Conservation (phyloP, 768 basidiomycete genomes). For the Agrocybe pediades region DNA sequence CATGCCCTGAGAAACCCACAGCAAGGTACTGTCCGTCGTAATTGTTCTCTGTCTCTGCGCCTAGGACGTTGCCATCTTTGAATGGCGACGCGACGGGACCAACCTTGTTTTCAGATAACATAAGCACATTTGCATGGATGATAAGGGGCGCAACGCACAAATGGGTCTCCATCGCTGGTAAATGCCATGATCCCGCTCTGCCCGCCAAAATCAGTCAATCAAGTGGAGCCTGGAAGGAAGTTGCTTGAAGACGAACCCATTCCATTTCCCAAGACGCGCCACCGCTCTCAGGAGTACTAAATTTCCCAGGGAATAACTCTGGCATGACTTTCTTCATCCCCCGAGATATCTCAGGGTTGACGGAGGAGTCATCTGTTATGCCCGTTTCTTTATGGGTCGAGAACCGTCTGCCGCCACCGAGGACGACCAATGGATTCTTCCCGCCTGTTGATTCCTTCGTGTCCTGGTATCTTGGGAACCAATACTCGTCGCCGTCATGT, state of each 20-base stretch:
- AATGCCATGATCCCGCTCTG: constrained; percentile 87
- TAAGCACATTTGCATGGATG: neutral
- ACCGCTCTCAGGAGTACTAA: too few species aligned
- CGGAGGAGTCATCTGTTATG: constrained; percentile 55
- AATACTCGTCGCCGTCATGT: too few species aligned
- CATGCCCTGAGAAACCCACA: constrained; percentile 77
- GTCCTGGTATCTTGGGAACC: too few species aligned
- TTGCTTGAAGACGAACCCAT: too few species aligned
- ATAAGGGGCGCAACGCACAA: constrained; percentile 58
- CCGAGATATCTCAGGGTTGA: constrained; percentile 48
- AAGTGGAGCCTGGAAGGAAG: too few species aligned
- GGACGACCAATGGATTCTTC: constrained; percentile 59
- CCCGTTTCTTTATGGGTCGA: constrained; percentile 49
- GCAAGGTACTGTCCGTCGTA: constrained; percentile 68
- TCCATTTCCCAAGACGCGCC: too few species aligned
- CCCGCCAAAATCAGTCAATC: too few species aligned
- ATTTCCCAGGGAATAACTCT: too few species aligned
- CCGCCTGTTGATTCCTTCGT: neutral
- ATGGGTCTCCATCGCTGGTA: constrained; percentile 61
- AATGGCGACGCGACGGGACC: constrained; percentile 24
- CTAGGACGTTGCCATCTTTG: constrained; percentile 12
- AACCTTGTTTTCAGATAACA: constrained; percentile 26
- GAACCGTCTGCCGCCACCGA: constrained; percentile 74
- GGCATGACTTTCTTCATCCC: too few species aligned
- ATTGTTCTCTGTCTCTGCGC: neutral